phyloP scores from a whole-genome alignment of 495 filamentous ascomycete species.

The Penicillium samsonianum region DNA sequence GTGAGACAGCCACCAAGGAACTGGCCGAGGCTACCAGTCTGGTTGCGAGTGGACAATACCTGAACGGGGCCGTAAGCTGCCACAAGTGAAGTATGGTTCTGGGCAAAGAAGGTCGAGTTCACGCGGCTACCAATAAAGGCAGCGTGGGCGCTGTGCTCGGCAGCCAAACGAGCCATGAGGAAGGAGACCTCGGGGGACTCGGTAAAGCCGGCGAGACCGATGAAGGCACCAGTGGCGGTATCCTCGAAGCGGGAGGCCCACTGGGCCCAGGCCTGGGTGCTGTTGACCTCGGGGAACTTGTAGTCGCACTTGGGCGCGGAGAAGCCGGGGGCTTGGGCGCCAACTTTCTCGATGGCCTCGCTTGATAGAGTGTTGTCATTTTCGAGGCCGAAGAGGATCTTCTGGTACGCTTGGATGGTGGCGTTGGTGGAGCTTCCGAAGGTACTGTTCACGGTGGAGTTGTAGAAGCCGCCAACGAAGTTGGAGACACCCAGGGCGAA shows the following conservation, averaged over 20 bases:
- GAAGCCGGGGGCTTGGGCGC: slow-evolving; percentile 21
- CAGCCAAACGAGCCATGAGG: slow-evolving; percentile 35
- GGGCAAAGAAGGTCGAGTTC: slow-evolving; percentile 25
- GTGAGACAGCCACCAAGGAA: slow-evolving; percentile 32
- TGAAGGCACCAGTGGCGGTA: slow-evolving; percentile 31
- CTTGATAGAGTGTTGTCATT: slow-evolving; percentile 29
- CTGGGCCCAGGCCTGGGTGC: slow-evolving; percentile 21
- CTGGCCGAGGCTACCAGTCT: slow-evolving; percentile 31
- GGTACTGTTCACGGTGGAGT: slow-evolving; percentile 24
- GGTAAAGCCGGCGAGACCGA: slow-evolving; percentile 36
- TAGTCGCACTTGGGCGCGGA: slow-evolving; percentile 26
- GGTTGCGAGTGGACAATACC: slow-evolving; percentile 24
- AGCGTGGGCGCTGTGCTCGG: slow-evolving; percentile 31
- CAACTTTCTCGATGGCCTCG: slow-evolving; percentile 28
- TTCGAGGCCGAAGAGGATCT: slow-evolving; percentile 29
- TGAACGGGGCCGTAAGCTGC: slow-evolving; percentile 31
- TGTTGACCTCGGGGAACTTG: slow-evolving; percentile 23
- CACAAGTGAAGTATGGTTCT: slow-evolving; percentile 28
- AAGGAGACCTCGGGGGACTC: slow-evolving; percentile 38
- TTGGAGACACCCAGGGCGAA: slow-evolving; percentile 31
- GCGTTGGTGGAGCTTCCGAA: slow-evolving; percentile 24
- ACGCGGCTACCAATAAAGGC: slow-evolving; percentile 30
- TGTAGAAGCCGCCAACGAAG: slow-evolving; percentile 31
- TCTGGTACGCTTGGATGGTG: slow-evolving; percentile 21
- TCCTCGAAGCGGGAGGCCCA: slow-evolving; percentile 30